Evolutionary conservation across 352 stramenopile genomes (phyloP).

Genomic region (Pythium brachiatum): DNA sequence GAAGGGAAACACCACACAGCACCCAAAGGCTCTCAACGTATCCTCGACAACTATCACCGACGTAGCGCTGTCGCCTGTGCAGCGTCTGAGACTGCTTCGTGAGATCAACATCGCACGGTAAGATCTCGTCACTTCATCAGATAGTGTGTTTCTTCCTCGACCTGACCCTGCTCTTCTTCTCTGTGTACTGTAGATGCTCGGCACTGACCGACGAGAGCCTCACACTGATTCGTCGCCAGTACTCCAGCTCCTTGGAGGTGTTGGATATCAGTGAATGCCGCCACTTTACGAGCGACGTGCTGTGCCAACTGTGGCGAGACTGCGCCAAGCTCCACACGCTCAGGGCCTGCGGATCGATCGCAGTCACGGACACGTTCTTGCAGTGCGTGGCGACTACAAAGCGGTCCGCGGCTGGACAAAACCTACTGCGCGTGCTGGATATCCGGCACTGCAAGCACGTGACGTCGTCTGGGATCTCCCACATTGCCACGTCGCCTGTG

Average conservation of each 20-base stretch:
- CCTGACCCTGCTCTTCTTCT: too few relatives aligned
- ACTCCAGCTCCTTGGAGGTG: slow-evolving; percentile 39
- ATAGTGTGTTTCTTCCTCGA: too few relatives aligned
- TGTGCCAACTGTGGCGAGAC: slow-evolving; percentile 57
- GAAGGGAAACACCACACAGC: not conserved
- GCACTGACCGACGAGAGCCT: slow-evolving; percentile 56
- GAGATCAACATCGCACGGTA: slow-evolving; percentile 31
- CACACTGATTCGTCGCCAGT: slow-evolving; percentile 38
- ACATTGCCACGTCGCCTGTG: slow-evolving; percentile 41
- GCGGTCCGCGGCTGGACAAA: slow-evolving; percentile 22
- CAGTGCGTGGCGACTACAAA: slow-evolving; percentile 55
- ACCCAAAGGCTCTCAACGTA: slow-evolving; percentile 3
- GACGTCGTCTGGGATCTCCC: slow-evolving; percentile 55
- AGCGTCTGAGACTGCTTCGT: slow-evolving; percentile 22
- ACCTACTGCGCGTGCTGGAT: slow-evolving; percentile 36
- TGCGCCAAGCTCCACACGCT: slow-evolving; percentile 52
- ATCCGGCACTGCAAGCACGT: slow-evolving; percentile 63
- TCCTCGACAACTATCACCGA: slow-evolving; percentile 26
- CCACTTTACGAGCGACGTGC: slow-evolving; percentile 47
- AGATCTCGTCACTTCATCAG: not conserved
- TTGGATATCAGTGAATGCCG: slow-evolving; percentile 59
- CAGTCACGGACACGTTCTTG: slow-evolving; percentile 53
- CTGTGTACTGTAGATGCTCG: slow-evolving; percentile 30
- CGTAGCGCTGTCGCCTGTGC: slow-evolving; percentile 17
- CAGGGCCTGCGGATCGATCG: slow-evolving; percentile 37